phyloP scores from a whole-genome alignment of 2,329 filamentous ascomycete species.

The Claviceps monticola region DNA sequence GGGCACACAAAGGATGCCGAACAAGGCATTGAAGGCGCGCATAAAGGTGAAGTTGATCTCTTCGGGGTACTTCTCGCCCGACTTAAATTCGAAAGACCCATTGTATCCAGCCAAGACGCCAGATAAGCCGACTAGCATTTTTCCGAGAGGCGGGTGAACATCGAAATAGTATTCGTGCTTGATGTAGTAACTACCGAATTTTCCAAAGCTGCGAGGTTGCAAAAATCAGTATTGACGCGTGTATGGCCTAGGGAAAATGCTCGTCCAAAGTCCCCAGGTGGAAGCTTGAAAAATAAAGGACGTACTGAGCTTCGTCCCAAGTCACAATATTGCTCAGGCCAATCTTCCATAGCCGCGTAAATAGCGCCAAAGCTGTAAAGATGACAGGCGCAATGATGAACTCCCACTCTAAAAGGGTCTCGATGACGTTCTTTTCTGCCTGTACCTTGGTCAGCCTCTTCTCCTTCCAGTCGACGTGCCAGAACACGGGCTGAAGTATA shows the following conservation, averaged over 20 bases:
- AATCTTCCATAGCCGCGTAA: slow-evolving; percentile 57
- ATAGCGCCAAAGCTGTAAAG: slow-evolving; percentile 48
- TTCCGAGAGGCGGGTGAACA: slow-evolving; percentile 87
- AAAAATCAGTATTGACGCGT: slow-evolving; percentile 11
- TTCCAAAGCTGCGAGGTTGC: slow-evolving; percentile 54
- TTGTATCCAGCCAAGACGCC: slow-evolving; percentile 97
- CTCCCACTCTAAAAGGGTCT: slow-evolving; percentile 51
- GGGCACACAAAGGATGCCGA: slow-evolving; percentile 83
- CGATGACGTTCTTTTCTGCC: slow-evolving; percentile 39
- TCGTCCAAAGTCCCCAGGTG: neutral
- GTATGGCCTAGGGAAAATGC: neutral
- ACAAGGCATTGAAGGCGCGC: slow-evolving; percentile 93
- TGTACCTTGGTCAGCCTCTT: slow-evolving; percentile 8
- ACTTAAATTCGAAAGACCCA: slow-evolving; percentile 98
- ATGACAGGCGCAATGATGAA: slow-evolving; percentile 46
- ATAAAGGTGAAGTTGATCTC: slow-evolving; percentile 97
- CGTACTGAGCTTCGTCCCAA: slow-evolving; percentile 54
- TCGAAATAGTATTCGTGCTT: slow-evolving; percentile 97
- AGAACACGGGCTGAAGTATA: neutral
- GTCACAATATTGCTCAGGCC: slow-evolving; percentile 53
- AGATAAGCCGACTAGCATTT: slow-evolving; percentile 94
- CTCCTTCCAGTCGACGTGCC: neutral
- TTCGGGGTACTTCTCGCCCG: slow-evolving; percentile 84
- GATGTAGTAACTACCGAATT: slow-evolving; percentile 97
- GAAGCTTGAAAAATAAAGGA: neutral